Percentiles rank a stretch among this genome's conserved stretches.
Conservation (phyloP, 495 filamentous ascomycete genomes). For the Aspergillus sclerotioniger region DNA sequence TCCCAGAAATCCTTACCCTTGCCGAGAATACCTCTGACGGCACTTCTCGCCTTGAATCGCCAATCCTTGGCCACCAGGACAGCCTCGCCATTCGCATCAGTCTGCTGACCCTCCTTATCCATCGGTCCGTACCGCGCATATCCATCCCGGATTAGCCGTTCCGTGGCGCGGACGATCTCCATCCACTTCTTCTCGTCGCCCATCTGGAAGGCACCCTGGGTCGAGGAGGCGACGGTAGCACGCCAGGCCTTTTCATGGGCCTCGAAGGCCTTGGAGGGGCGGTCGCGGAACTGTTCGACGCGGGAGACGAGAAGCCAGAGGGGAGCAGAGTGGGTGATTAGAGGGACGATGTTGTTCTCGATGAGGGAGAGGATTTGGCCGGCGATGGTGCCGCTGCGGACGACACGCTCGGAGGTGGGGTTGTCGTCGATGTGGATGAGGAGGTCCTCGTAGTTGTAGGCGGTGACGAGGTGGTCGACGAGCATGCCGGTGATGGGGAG, state of each 20-base stretch:
- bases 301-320: conserved; percentile 73
- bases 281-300: conserved; percentile 66
- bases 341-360: conserved; percentile 66
- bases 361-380: conserved; percentile 68
- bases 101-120: conserved; percentile 35
- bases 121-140: conserved; percentile 48
- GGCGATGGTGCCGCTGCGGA: conserved; percentile 45
- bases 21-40: conserved; percentile 74
- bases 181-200: conserved; percentile 48
- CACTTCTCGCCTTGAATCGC: conserved; percentile 85
- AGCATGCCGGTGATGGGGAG: conserved; percentile 66
- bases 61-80: conserved; percentile 58
- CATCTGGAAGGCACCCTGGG: conserved; percentile 48
- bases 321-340: conserved; percentile 75
- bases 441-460: conserved; percentile 42
- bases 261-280: conserved; percentile 68
- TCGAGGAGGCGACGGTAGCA: conserved; percentile 52
- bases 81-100: conserved; percentile 25
- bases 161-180: conserved; percentile 48
- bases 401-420: conserved; percentile 17
- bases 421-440: conserved; percentile 22
- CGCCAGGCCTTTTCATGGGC: conserved; percentile 90
- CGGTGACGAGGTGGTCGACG: conserved; percentile 63
- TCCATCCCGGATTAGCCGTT: conserved; percentile 45
- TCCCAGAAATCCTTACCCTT: conserved; percentile 84